A percentile compares a stretch with the other conserved stretches of the same genome.
Conservation (phyloP, 1,284 basidiomycete species). For the Thelephora terrestris region DNA sequence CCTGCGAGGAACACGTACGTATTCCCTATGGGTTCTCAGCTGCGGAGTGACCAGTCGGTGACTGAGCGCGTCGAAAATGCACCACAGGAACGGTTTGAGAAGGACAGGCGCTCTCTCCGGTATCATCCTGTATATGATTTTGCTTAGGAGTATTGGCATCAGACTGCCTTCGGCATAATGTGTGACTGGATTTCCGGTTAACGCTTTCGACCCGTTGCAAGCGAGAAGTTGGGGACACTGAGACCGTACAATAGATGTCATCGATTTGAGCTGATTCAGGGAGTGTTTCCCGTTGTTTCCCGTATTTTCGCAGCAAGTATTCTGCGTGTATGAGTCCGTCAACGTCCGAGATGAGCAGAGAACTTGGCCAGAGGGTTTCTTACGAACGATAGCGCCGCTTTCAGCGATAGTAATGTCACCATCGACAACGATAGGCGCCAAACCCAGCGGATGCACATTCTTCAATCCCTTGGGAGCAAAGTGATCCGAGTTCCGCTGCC, state of each 20-base stretch:
- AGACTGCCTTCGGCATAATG: constrained; percentile 33
- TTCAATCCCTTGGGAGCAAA: constrained; percentile 29
- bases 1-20: constrained; percentile 13
- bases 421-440: constrained; percentile 26
- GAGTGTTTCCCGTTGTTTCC: constrained; percentile 13
- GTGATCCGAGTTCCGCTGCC: constrained; percentile 27
- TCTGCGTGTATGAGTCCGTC: background rate
- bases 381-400: constrained; percentile 23
- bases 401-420: constrained; percentile 24
- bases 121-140: constrained; percentile 20
- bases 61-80: constrained; percentile 14
- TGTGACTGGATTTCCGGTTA: constrained; percentile 14
- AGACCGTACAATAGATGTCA: constrained; percentile 25
- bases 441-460: constrained; percentile 23
- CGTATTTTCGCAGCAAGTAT: background rate
- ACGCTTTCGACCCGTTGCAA: too few species aligned
- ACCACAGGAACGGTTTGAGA: constrained; percentile 21
- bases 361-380: too few species aligned
- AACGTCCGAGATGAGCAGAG: constrained; percentile 11
- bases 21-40: constrained; percentile 16
- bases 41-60: constrained; percentile 15
- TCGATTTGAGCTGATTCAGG: constrained; percentile 28
- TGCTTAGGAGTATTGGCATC: constrained; percentile 27
- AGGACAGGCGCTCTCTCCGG: constrained; percentile 22
- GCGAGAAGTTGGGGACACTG: too few species aligned